These are phyloP conservation scores for Quercus variabilis DNA, from an alignment of 306 rosid genomes.

Conservation along the genomic window DNA sequence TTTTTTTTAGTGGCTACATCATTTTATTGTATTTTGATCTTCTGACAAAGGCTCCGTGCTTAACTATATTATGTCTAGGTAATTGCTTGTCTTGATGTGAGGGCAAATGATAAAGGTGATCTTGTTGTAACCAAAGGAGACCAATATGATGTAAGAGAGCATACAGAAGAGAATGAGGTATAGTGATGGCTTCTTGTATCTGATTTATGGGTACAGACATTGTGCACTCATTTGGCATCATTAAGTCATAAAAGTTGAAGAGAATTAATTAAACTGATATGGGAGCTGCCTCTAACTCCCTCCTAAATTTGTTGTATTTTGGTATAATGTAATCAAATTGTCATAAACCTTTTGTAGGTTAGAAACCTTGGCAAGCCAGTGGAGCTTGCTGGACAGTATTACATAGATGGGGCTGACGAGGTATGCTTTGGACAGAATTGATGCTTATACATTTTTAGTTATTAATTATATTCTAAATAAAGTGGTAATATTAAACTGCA, in stretches of 20 bases:
- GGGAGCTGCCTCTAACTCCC: neutral
- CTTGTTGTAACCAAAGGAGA: conserved; percentile 99
- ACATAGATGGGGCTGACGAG: conserved; percentile 96
- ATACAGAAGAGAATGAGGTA: conserved; percentile 92
- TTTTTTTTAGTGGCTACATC: neutral
- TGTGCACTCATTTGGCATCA: neutral
- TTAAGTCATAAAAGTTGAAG: neutral
- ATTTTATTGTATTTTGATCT: neutral
- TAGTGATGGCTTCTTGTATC: neutral
- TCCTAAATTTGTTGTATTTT: neutral
- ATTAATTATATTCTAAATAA: conserved; percentile 14
- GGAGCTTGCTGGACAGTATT: conserved; percentile 92
- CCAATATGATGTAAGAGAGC: conserved; percentile 92
- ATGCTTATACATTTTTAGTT: neutral
- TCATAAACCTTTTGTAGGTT: conserved; percentile 45
- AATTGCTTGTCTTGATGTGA: conserved; percentile 97
- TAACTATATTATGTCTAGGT: conserved; percentile 47
- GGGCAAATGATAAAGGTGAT: conserved; percentile 90
- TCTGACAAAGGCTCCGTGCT: neutral
- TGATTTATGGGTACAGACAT: neutral
- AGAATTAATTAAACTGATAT: neutral
- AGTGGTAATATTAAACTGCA: conserved; percentile 30
- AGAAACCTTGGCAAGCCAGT: conserved; percentile 97
- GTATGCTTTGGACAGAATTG: conserved; percentile 40
- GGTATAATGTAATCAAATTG: conserved; percentile 22